A percentile compares a stretch with the other conserved stretches of the same genome.
phyloP scores from a whole-genome alignment of 345 rosid genomes.

The Bretschneidera sinensis region DNA sequence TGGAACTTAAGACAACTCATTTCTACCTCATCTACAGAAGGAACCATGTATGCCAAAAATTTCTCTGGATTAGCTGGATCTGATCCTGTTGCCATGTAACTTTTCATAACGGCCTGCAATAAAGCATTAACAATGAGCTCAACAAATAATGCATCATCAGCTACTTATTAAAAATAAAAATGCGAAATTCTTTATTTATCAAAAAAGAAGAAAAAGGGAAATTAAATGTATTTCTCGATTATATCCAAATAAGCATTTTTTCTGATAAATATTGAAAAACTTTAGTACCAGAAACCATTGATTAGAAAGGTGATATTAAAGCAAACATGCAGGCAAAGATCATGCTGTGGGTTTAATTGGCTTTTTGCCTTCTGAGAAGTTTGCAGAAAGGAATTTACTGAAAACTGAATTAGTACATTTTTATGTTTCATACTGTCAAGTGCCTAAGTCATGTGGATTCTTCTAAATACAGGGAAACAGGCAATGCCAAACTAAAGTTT shows the following conservation, averaged over 20 bases:
- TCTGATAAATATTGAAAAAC: background rate
- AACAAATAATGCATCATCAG: conserved; percentile 5
- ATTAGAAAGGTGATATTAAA: background rate
- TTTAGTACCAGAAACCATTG: background rate
- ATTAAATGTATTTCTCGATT: background rate
- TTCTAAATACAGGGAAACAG: too few relatives aligned
- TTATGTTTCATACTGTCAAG: too few relatives aligned
- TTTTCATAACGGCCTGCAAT: conserved; percentile 87
- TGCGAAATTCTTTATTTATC: too few relatives aligned
- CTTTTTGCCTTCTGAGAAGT: too few relatives aligned
- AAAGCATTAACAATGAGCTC: conserved; percentile 10
- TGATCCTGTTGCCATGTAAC: conserved; percentile 64
- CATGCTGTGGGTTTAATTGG: too few relatives aligned
- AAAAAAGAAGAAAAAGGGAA: background rate
- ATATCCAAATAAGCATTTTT: background rate
- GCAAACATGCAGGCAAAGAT: background rate
- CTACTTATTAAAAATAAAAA: too few relatives aligned
- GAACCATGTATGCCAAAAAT: conserved; percentile 89
- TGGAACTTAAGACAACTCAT: conserved; percentile 1
- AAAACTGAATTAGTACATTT: too few relatives aligned
- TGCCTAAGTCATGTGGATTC: too few relatives aligned
- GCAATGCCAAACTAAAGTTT: too few relatives aligned
- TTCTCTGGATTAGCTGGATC: conserved; percentile 73
- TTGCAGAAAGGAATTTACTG: too few relatives aligned
- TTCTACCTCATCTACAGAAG: conserved; percentile 76